Base-by-base conservation (phyloP, 2,329 filamentous ascomycete species). In the Blastomyces emzantsi region DNA sequence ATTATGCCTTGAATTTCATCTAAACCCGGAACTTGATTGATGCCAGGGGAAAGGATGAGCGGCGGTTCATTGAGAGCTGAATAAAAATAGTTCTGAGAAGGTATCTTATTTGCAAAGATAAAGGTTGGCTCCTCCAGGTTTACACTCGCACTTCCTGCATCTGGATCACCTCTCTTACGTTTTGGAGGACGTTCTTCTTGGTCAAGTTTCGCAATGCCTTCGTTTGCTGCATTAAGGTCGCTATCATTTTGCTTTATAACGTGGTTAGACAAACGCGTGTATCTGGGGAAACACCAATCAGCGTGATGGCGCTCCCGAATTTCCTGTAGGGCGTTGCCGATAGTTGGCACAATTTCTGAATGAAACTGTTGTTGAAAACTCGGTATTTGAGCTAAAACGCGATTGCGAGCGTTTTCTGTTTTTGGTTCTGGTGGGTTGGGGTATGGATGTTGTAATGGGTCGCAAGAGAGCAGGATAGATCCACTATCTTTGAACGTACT, bases 371-470 rank as follows among this genome's bases (percentile, higher is more conserved):
- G 70, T 56, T 78, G 76, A 2, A 69, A 64, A 2, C 63, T 55
- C 0, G 76, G 70, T n/a, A 76, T 77, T 19, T 67, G 67, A 56
- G 68, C 66, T 15, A 79, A 68, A 8, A 82, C 69, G 33, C 74
- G 77, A 15, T 70, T 72, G 52, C 76, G 78, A 8, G 79, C 79
- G 45, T 74, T 71, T 5, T 74, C 74, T 15, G 76, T 75, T 67
- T 82, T 85, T 11, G 84, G 83, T 67, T 83, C 82, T 17, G 73
- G 72, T 28, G 79, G 76, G 13, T 74, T 75, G 30, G 71, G 71
- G 66, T 81, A 85, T 1, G 85, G 83, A 15, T 67, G 64, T 52
- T 77, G 65, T 2, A 80, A 66, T 0, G 84, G 78, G 9, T 67
- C 25, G 17, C 73, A 77, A 8, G 84, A 86, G 30, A 80, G 70